Percentiles rank a stretch among this genome's conserved stretches.
These are phyloP conservation scores for Bretschneidera sinensis DNA, from an alignment of 345 rosid genomes.

Conservation along the genomic window DNA sequence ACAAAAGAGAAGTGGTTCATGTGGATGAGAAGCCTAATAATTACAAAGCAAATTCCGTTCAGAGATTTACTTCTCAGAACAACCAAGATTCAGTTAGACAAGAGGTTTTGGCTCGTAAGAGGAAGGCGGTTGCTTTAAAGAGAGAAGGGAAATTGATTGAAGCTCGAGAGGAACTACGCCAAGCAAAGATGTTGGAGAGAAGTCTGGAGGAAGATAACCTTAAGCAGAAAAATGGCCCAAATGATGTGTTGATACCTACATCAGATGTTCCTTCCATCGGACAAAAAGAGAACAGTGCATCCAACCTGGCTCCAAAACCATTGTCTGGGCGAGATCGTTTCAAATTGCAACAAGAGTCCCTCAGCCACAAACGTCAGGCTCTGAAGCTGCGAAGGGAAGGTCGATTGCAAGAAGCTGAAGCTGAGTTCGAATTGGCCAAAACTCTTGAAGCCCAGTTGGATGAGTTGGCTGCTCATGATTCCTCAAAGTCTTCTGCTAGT, in stretches of 20 bases:
- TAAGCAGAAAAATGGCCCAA: slow-evolving; percentile 23
- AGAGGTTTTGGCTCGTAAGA: slow-evolving; percentile 66
- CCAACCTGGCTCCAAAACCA: slow-evolving; percentile 46
- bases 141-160: slow-evolving; percentile 77
- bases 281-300: slow-evolving; percentile 38
- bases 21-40: slow-evolving; percentile 18
- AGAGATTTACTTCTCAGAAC: slow-evolving; percentile 28
- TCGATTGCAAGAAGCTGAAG: slow-evolving; percentile 76
- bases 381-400: slow-evolving; percentile 86
- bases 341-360: slow-evolving; percentile 84
- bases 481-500: slow-evolving; percentile 27
- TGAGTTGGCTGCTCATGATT: slow-evolving; percentile 40
- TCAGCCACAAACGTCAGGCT: slow-evolving; percentile 79
- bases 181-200: slow-evolving; percentile 76
- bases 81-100: slow-evolving; percentile 39
- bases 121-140: slow-evolving; percentile 73
- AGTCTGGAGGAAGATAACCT: slow-evolving; percentile 35
- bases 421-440: slow-evolving; percentile 87
- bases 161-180: slow-evolving; percentile 75
- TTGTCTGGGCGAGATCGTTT: slow-evolving; percentile 78
- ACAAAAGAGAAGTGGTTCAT: slow-evolving; percentile 18
- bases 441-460: slow-evolving; percentile 81
- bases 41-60: slow-evolving; percentile 23
- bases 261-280: slow-evolving; percentile 25
- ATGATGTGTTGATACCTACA: slow-evolving; percentile 15